Evolutionary conservation across 1,284 basidiomycete genomes (phyloP).

Genomic region (Thelephora terrestris): DNA sequence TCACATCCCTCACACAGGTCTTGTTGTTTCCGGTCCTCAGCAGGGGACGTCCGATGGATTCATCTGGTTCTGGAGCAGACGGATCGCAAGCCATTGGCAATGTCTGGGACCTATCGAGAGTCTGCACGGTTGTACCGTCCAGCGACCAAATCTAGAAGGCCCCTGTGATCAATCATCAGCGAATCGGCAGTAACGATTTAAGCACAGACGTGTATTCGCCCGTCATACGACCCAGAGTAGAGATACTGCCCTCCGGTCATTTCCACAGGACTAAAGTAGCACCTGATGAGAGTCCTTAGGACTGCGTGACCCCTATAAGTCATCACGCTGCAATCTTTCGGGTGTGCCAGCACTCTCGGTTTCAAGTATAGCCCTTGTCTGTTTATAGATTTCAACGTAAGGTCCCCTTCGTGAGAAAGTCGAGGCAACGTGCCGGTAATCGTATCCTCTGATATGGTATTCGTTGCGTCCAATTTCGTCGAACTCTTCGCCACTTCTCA

Average conservation of each 20-base stretch:
- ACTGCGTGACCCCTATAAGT: conserved; percentile 90
- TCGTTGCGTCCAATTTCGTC: conserved; percentile 32
- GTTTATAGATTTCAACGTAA: conserved; percentile 7
- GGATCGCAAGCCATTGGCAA: conserved; percentile 64
- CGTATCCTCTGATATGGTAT: conserved; percentile 24
- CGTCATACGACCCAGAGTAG: conserved; percentile 86
- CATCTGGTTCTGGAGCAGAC: conserved; percentile 40
- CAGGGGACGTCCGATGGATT: conserved; percentile 11
- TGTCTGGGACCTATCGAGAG: conserved; percentile 74
- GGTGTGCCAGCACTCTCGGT: conserved; percentile 55
- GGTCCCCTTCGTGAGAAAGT: background rate
- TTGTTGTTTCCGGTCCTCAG: conserved; percentile 13
- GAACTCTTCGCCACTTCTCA: conserved; percentile 70
- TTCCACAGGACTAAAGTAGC: conserved; percentile 88
- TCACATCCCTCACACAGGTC: conserved; percentile 84
- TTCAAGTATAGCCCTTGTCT: conserved; percentile 61
- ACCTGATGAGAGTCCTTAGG: conserved; percentile 88
- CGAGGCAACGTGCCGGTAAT: conserved; percentile 61
- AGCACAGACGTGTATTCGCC: conserved; percentile 64
- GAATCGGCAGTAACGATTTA: background rate
- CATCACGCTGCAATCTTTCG: conserved; percentile 92
- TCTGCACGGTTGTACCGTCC: conserved; percentile 77
- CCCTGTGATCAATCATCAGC: conserved; percentile 11
- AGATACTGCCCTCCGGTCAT: conserved; percentile 92
- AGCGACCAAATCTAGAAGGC: conserved; percentile 78